Evolutionary conservation across 1,284 basidiomycete genomes (phyloP), one percentile per base, ranked within the genome.

Genomic region (Melampsora occidentalis): DNA sequence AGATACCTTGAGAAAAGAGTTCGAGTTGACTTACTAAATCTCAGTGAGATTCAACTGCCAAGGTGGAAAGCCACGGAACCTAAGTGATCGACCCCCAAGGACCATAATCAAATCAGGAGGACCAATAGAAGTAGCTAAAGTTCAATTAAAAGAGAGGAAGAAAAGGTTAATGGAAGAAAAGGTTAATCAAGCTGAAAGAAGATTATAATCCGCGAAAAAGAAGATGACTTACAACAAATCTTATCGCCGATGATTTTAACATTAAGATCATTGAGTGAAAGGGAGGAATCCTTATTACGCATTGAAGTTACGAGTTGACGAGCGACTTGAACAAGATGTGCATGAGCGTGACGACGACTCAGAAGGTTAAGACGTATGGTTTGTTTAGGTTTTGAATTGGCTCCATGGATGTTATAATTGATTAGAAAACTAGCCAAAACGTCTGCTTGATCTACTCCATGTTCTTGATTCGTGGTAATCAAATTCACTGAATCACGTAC

Each of bases 1-100:
- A n/a, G n/a, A n/a, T n/a, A n/a, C n/a, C n/a, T n/a, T n/a, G n/a
- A n/a, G n/a, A n/a, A n/a, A n/a, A n/a, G n/a, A 51, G 28, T 10
- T 57, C 1, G 57, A 46, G 49, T 28, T 22, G 65, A 33, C 48
- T 64, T 53, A 75, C 72, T 68, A 75, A 49, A 75, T 68, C 33
- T 75, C 72, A 25, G 65, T 68, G 20, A 75, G 35, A 3, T 31
- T 67, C 6, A 75, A 22, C 68, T 75, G 72, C 72, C 72, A 75
- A 16, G 72, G 72, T 18, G 72, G 72, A 49, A 75, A 75, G 10
- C 72, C 72, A 42, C 65, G 39, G 14, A 68, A 62, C 16, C 65
- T 25, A 7, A 75, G 20, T 5, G 72, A 75, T 39, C 72, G 20
- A n/a, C 72, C 72, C 9, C 72, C 72, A 28, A 75, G 35, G 5